Evolutionary conservation across 805 yeast genomes (phyloP).

Genomic region (Spathaspora girioi): DNA sequence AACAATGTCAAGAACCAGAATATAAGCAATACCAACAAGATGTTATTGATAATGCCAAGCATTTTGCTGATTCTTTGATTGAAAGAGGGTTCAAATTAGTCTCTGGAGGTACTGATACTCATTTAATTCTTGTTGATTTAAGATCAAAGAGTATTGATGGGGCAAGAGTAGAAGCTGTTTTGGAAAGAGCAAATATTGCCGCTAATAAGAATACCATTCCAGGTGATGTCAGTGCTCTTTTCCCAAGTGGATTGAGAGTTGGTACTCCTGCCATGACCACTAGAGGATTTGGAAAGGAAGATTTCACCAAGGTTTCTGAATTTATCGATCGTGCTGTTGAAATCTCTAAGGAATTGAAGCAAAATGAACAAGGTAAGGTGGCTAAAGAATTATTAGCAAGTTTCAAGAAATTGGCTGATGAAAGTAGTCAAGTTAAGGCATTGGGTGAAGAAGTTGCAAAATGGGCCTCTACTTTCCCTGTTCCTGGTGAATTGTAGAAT

Average conservation of each 20-base stretch:
- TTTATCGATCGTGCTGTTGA: conserved; percentile 78
- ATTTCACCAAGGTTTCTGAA: conserved; percentile 73
- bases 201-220: conserved; percentile 97
- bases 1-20: conserved; percentile 89
- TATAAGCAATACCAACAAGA: conserved; percentile 85
- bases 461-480: conserved; percentile 93
- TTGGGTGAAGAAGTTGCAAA: conserved; percentile 69
- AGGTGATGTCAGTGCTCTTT: conserved; percentile 94
- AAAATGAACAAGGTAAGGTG: conserved; percentile 64
- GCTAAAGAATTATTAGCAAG: conserved; percentile 90
- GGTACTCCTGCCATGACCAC: conserved; percentile 99
- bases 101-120: conserved; percentile 95
- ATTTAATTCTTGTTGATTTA: conserved; percentile 87
- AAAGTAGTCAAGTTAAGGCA: conserved; percentile 63
- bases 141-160: conserved; percentile 92
- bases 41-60: conserved; percentile 84
- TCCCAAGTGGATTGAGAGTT: conserved; percentile 95
- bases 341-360: conserved; percentile 59
- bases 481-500: conserved; percentile 67
- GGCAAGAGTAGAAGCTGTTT: conserved; percentile 93
- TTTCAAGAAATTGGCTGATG: conserved; percentile 76
- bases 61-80: conserved; percentile 72
- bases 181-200: conserved; percentile 92
- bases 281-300: conserved; percentile 89
- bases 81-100: conserved; percentile 76